Conservation (phyloP, 345 rosid genomes). For the Euphorbia lathyris region DNA sequence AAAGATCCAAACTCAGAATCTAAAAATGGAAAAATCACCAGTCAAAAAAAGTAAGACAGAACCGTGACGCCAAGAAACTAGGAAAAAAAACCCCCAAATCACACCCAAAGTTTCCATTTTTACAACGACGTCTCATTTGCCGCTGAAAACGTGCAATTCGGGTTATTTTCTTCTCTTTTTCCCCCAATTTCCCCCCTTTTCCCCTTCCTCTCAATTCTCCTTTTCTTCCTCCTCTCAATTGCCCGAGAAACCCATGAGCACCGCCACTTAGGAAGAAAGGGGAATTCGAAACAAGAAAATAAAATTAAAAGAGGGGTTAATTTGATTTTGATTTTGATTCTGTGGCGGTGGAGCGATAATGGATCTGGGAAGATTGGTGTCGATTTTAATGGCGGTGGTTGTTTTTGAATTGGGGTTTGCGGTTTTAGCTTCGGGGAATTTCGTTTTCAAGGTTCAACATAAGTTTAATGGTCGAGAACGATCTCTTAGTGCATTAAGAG, state of each 20-base stretch:
- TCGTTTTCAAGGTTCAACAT: constrained; percentile 59
- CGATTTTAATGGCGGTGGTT: constrained; percentile 26
- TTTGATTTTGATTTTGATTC: not conserved
- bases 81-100: not conserved
- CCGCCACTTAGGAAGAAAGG: constrained; percentile 6
- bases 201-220: no score
- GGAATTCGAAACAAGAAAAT: not conserved
- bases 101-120: not conserved
- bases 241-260: not conserved
- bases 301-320: not conserved
- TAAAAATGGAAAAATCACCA: no score
- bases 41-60: no score
- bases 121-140: constrained; percentile 9
- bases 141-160: constrained; percentile 41
- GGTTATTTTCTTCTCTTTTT: not conserved
- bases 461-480: constrained; percentile 52
- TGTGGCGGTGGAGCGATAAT: constrained; percentile 21
- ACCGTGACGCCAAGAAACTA: not conserved
- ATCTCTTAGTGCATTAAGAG: constrained; percentile 42
- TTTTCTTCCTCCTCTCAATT: not conserved
- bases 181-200: not conserved
- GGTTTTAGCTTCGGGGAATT: constrained; percentile 24
- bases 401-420: constrained; percentile 22
- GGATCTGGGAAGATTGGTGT: constrained; percentile 36
- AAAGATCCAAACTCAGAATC: no score